Evolutionary conservation across 805 yeast genomes (phyloP), one percentile per base, ranked within the genome.

Genomic region (Candida vaughaniae): DNA sequence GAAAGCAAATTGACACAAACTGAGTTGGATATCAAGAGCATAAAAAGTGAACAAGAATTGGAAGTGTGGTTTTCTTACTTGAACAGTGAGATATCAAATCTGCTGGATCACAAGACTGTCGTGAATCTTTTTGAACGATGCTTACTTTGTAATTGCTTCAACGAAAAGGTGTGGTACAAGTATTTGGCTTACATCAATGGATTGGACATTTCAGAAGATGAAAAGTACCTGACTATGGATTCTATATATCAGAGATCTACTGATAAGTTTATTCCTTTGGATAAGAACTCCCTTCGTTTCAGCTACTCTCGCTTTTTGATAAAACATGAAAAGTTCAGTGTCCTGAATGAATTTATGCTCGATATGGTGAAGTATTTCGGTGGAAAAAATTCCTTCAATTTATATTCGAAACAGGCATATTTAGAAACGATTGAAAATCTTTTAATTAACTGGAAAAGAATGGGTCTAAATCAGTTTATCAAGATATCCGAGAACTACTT

Each of bases 41-140:
- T 54, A 0, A 19, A 35, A 11, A 19, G 37, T 1, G 26, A 33
- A 2, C 50, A 56, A 3, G 71, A 71, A 10, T 78, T 75, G 14
- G 44, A 69, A 2, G 51, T 53, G 1, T 91, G 97, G 96, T 41
- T 64, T 1, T 53, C 60, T 1, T 93, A 90, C 53, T 54, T 88
- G 9, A 70, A 74, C 15, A 75, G 66, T 51, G 82, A 78, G 35
- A 72, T 75, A 16, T 36, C 35, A 7, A 17, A 40, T 8, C 4
- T 27, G 4, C 23, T 8, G 26, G 31, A 25, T 10, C 26, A 31
- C 11, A 51, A 49, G 36, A 57, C 69, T 16, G 64, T 75, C 1
- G 56, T 58, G 6, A 60, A 72, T 6, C 51, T 85, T 1, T 90
- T 82, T 57, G 91, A 85, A 54, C 69, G 96, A 39, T 77, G 87